phyloP scores from a whole-genome alignment of 1,284 basidiomycete species.

The Moesziomyces aphidis region DNA sequence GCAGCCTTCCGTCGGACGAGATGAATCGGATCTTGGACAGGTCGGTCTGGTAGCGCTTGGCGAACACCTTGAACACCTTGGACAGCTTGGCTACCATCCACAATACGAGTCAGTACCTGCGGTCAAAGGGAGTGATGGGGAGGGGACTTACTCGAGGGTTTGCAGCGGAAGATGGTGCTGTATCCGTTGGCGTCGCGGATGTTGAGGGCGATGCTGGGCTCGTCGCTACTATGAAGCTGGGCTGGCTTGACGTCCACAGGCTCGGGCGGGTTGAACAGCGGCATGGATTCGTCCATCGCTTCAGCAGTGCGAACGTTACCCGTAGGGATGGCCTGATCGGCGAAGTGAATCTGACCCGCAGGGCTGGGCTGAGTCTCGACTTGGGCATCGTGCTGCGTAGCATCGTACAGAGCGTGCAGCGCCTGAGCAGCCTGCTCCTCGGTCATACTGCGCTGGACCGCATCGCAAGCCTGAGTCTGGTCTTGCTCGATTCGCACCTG shows the following conservation, averaged over 20 bases:
- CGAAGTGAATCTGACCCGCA: background rate
- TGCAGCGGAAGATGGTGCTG: constrained; percentile 3
- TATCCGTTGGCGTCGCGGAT: constrained; percentile 25
- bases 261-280: no score
- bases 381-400: no score
- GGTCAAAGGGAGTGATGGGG: background rate
- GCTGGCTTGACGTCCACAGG: no score
- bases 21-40: constrained; percentile 19
- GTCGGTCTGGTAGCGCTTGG: background rate
- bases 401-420: no score
- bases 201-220: background rate
- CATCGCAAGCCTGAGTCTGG: no score
- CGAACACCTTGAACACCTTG: constrained; percentile 15
- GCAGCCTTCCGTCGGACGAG: constrained; percentile 1
- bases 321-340: no score
- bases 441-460: no score
- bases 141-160: constrained; percentile 16
- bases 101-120: background rate
- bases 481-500: no score
- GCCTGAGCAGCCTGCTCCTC: no score
- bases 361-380: background rate
- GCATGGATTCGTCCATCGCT: no score
- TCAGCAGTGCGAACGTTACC: no score
- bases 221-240: no score
- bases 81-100: constrained; percentile 6